These are phyloP conservation scores for Penicillium oxalicum DNA, from an alignment of 2,329 filamentous ascomycete species.

Conservation along the genomic window DNA sequence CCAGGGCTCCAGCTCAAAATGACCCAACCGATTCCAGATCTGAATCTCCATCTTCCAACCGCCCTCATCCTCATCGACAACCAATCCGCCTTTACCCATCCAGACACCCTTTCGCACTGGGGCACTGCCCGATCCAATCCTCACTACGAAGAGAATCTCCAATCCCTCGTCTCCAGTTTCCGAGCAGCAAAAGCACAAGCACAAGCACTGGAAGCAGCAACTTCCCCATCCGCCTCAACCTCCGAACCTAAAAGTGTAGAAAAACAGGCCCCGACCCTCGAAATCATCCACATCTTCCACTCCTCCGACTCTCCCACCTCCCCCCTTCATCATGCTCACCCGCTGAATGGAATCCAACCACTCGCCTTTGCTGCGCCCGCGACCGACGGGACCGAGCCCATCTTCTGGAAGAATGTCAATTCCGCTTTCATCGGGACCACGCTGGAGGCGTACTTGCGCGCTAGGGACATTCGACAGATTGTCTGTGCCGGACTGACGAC, in stretches of 20 bases:
- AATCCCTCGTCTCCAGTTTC: constrained; percentile 34
- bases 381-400: constrained; percentile 30
- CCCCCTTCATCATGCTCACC: constrained; percentile 33
- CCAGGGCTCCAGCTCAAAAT: constrained; percentile 4
- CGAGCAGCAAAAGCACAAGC: constrained; percentile 21
- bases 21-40: constrained; percentile 3
- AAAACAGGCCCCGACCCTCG: too few species aligned
- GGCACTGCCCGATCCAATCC: constrained; percentile 42
- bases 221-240: too few species aligned
- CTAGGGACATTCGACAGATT: constrained; percentile 33
- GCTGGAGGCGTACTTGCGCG: constrained; percentile 35
- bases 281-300: constrained; percentile 45
- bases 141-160: constrained; percentile 40
- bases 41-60: constrained; percentile 27
- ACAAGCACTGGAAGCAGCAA: too few species aligned
- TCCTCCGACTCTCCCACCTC: constrained; percentile 33
- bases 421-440: constrained; percentile 44
- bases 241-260: too few species aligned
- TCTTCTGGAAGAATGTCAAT: constrained; percentile 44
- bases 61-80: constrained; percentile 47
- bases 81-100: constrained; percentile 40
- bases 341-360: constrained; percentile 22
- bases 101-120: constrained; percentile 29
- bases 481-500: constrained; percentile 43
- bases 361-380: constrained; percentile 27